These are phyloP conservation scores for Morella rubra DNA, from an alignment of 306 rosid genomes.

Conservation along the genomic window DNA sequence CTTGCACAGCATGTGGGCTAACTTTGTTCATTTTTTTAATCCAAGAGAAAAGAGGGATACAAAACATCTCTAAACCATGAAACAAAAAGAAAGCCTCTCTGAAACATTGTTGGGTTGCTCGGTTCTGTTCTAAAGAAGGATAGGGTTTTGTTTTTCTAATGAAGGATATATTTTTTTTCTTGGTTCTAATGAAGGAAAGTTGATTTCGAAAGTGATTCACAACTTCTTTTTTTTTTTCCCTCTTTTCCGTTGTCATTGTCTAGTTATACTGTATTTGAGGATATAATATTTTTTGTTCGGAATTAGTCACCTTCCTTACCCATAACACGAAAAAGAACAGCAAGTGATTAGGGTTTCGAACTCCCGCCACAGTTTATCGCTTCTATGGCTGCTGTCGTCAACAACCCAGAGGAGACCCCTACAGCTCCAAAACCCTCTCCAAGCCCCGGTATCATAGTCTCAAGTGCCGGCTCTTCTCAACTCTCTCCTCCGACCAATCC, in stretches of 20 bases:
- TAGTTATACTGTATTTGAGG: too few relatives aligned
- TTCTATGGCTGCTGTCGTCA: constrained; percentile 29
- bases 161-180: too few relatives aligned
- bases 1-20: not conserved
- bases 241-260: too few relatives aligned
- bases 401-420: constrained; percentile 9
- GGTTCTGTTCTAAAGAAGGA: not conserved
- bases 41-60: not conserved
- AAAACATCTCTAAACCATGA: not conserved
- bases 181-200: too few relatives aligned
- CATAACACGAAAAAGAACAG: not conserved
- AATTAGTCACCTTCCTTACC: not conserved
- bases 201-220: too few relatives aligned
- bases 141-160: not conserved
- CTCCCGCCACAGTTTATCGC: constrained; percentile 36
- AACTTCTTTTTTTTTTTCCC: too few relatives aligned
- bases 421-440: not conserved
- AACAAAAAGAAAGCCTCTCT: not conserved
- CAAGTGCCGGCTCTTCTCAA: constrained; percentile 8
- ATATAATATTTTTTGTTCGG: too few relatives aligned
- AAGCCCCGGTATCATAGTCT: not conserved
- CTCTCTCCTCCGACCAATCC: not conserved
- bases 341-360: constrained; percentile 52
- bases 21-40: not conserved
- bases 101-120: not conserved